Evolutionary conservation across 371 early-diverging fungal species (phyloP).

Genomic region (Saksenaea vasiformis): DNA sequence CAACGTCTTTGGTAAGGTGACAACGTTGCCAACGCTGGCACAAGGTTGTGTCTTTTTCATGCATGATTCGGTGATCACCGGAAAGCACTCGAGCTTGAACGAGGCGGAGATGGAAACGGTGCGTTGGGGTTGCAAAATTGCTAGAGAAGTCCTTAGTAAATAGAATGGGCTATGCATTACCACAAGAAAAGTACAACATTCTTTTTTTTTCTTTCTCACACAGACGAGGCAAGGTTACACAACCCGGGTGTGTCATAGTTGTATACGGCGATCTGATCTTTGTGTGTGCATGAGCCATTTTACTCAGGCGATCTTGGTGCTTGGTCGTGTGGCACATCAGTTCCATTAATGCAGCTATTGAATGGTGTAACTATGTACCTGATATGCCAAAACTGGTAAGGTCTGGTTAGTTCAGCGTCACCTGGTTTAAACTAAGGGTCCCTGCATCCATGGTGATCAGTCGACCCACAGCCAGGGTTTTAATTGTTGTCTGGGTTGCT

Average conservation of each 20-base stretch:
- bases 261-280: background rate
- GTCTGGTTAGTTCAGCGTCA: background rate
- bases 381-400: background rate
- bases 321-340: conserved; percentile 1
- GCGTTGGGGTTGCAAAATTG: conserved; percentile 64
- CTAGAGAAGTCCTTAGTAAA: conserved; percentile 56
- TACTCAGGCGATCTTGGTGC: background rate
- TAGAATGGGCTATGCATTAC: too few relatives aligned
- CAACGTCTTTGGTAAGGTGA: conserved; percentile 60
- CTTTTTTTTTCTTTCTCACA: background rate
- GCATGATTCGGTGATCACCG: conserved; percentile 60
- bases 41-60: conserved; percentile 77
- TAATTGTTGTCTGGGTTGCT: background rate
- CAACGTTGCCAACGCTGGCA: conserved; percentile 62
- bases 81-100: conserved; percentile 27
- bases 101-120: conserved; percentile 58
- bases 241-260: background rate
- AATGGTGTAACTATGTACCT: background rate
- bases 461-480: background rate
- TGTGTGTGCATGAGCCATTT: background rate
- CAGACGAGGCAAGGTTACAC: background rate
- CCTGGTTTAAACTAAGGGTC: background rate
- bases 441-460: background rate
- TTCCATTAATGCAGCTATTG: background rate
- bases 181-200: too few relatives aligned